These are phyloP conservation scores for Aspergillus niger DNA, from an alignment of 2,329 filamentous ascomycete species.

Conservation along the genomic window DNA sequence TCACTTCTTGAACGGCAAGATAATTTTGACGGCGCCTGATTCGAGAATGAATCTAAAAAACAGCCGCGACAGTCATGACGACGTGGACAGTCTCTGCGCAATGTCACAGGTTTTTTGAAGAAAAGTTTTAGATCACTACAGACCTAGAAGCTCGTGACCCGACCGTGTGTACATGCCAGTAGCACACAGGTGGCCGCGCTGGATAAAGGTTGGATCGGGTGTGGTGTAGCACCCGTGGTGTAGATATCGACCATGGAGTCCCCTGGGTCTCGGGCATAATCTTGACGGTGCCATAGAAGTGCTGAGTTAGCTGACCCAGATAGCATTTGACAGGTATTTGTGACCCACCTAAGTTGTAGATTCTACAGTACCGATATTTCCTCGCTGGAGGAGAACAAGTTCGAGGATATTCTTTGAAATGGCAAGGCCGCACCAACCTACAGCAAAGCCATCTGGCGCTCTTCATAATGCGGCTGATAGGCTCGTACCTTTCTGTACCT, in stretches of 20 bases:
- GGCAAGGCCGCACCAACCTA: slow-evolving; percentile 29
- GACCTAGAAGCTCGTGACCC: slow-evolving; percentile 57
- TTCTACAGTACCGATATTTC: slow-evolving; percentile 31
- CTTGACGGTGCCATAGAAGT: slow-evolving; percentile 31
- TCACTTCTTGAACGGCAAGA: slow-evolving; percentile 60
- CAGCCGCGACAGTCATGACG: slow-evolving; percentile 49
- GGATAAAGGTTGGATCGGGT: slow-evolving; percentile 56
- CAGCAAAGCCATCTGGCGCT: not conserved
- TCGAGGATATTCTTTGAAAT: slow-evolving; percentile 32
- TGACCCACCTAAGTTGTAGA: slow-evolving; percentile 15
- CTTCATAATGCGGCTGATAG: not conserved
- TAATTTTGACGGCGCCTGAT: slow-evolving; percentile 66
- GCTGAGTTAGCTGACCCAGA: not conserved
- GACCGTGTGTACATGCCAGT: slow-evolving; percentile 66
- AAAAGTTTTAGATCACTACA: slow-evolving; percentile 63
- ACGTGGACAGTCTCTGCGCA: slow-evolving; percentile 53
- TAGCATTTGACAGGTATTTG: not conserved
- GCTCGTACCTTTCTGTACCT: not conserved
- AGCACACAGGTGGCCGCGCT: slow-evolving; percentile 53
- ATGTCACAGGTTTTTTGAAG: slow-evolving; percentile 66
- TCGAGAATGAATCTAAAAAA: slow-evolving; percentile 64
- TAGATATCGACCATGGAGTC: slow-evolving; percentile 20
- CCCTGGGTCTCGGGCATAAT: slow-evolving; percentile 42
- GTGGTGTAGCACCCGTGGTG: slow-evolving; percentile 15
- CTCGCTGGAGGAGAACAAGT: slow-evolving; percentile 32